Conservation (phyloP, 148 eudicot species). For the Euryodendron excelsum region DNA sequence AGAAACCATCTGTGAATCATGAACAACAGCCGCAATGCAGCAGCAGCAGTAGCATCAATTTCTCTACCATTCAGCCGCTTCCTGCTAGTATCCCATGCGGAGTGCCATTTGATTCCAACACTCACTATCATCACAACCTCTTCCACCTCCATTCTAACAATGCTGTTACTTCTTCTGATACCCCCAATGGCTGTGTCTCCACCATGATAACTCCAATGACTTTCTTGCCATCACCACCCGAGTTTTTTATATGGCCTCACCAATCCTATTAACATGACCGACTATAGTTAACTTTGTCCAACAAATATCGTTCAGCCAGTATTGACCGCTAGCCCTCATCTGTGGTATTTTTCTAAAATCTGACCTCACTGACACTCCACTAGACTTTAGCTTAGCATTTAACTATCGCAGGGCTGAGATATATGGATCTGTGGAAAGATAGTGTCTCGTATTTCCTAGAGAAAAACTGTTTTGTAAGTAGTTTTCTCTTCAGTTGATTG, state of each 20-base stretch:
- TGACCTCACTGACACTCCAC: constrained; percentile 31
- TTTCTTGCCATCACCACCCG: constrained; percentile 48
- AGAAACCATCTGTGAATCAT: constrained; percentile 38
- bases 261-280: constrained; percentile 51
- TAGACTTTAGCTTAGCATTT: constrained; percentile 22
- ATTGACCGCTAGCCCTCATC: not conserved
- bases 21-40: constrained; percentile 30
- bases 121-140: constrained; percentile 55
- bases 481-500: constrained; percentile 10
- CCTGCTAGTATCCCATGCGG: constrained; percentile 53
- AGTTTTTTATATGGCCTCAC: constrained; percentile 83
- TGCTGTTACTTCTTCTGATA: constrained; percentile 23
- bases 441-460: not conserved
- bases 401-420: constrained; percentile 1
- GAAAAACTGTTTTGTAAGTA: not conserved
- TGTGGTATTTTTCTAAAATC: constrained; percentile 15
- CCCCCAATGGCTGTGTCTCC: constrained; percentile 22
- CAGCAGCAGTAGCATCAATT: constrained; percentile 45
- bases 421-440: constrained; percentile 5
- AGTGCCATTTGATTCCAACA: constrained; percentile 46
- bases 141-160: constrained; percentile 43
- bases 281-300: not conserved
- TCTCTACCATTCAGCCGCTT: constrained; percentile 39
- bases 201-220: constrained; percentile 33
- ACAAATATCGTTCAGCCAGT: constrained; percentile 9